Evolutionary conservation across 176 grass and related monocot species (phyloP).

Genomic region (Phoenix roebelenii): DNA sequence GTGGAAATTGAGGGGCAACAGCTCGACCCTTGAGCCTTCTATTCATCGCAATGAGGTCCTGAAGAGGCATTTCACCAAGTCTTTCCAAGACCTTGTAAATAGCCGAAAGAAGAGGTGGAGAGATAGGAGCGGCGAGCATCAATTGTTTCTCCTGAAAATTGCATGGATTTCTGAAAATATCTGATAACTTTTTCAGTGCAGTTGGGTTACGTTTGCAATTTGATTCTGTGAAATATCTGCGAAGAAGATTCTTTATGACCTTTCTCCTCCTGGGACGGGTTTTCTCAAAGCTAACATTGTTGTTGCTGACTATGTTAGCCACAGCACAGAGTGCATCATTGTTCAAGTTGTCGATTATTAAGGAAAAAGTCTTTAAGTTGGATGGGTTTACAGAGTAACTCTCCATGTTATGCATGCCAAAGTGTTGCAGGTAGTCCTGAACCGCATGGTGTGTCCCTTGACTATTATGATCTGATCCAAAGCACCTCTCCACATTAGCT

Average conservation of each 20-base stretch:
- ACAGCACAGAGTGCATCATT: slow-evolving; percentile 20
- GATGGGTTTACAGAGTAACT: slow-evolving; percentile 1
- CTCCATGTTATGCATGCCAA: slow-evolving; percentile 7
- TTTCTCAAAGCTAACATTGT: slow-evolving; percentile 25
- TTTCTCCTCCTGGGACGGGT: slow-evolving; percentile 14
- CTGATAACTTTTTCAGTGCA: slow-evolving; percentile 6
- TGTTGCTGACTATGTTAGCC: slow-evolving; percentile 19
- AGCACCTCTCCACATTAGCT: slow-evolving; percentile 20
- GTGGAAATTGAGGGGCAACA: slow-evolving; percentile 22
- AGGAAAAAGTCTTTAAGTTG: slow-evolving; percentile 10
- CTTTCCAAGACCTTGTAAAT: slow-evolving; percentile 21
- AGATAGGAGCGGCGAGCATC: slow-evolving; percentile 7
- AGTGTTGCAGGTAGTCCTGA: slow-evolving; percentile 18
- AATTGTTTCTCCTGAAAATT: slow-evolving; percentile 10
- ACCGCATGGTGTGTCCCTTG: slow-evolving; percentile 18
- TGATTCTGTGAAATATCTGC: slow-evolving; percentile 6
- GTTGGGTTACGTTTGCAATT: not conserved
- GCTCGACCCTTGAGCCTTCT: slow-evolving; percentile 26
- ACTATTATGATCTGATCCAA: slow-evolving; percentile 9
- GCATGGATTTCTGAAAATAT: slow-evolving; percentile 17
- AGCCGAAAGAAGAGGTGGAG: slow-evolving; percentile 9
- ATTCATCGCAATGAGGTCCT: slow-evolving; percentile 23
- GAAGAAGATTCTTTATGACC: slow-evolving; percentile 23
- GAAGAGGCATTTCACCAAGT: slow-evolving; percentile 24
- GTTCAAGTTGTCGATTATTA: slow-evolving; percentile 11